Evolutionary conservation across 805 yeast species (phyloP).

Genomic region (Priceomyces fermenticarens): DNA sequence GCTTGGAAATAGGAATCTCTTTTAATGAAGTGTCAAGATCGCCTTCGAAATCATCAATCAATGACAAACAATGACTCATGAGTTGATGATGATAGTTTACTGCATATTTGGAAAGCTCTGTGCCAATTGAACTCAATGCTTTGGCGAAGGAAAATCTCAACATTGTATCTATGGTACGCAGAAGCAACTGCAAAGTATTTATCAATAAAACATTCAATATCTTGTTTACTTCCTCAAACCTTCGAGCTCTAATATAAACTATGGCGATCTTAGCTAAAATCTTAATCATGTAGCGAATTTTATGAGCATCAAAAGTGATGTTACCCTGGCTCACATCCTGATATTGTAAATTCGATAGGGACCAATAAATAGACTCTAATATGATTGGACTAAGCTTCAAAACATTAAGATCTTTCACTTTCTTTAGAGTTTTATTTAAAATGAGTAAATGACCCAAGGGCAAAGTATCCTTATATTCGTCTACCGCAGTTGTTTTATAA

Average conservation of each 20-base stretch:
- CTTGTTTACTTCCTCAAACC: slow-evolving; percentile 43
- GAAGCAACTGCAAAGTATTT: slow-evolving; percentile 23
- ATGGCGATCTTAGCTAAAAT: slow-evolving; percentile 36
- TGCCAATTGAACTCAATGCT: slow-evolving; percentile 51
- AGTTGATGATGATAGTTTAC: slow-evolving; percentile 43
- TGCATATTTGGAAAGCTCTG: slow-evolving; percentile 29
- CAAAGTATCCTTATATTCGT: background rate
- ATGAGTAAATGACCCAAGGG: slow-evolving; percentile 41
- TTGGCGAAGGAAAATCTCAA: slow-evolving; percentile 68
- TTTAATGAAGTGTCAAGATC: slow-evolving; percentile 2
- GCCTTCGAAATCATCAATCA: slow-evolving; percentile 24
- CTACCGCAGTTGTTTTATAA: background rate
- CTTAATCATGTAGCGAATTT: slow-evolving; percentile 28
- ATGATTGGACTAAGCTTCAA: slow-evolving; percentile 9
- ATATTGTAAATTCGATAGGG: slow-evolving; percentile 11
- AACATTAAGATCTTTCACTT: slow-evolving; percentile 10
- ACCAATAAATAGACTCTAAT: slow-evolving; percentile 14
- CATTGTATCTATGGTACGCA: slow-evolving; percentile 47
- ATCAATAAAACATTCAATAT: slow-evolving; percentile 48
- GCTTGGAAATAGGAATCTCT: slow-evolving; percentile 35
- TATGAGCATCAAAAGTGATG: slow-evolving; percentile 9
- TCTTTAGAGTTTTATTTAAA: slow-evolving; percentile 36
- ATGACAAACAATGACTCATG: slow-evolving; percentile 13
- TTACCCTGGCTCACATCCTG: slow-evolving; percentile 6
- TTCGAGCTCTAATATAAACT: slow-evolving; percentile 13